phyloP scores from a whole-genome alignment of 805 yeast genomes.

The Dipodascus albidus region DNA sequence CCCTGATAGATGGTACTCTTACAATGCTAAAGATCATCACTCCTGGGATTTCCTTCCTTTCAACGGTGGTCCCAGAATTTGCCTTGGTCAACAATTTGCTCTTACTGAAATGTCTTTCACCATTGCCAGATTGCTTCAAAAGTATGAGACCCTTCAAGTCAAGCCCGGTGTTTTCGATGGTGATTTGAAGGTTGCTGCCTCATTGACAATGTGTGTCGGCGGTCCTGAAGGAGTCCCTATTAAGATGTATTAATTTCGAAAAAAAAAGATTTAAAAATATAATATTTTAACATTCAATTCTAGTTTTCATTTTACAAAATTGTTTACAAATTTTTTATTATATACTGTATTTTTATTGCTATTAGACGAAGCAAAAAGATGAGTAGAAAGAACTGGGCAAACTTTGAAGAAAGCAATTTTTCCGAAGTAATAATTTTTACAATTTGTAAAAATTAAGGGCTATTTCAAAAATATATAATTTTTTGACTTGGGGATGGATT shows the following conservation, averaged over 20 bases:
- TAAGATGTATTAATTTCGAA: neutral
- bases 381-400: too few relatives aligned
- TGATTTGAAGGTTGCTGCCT: neutral
- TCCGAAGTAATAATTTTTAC: too few relatives aligned
- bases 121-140: conserved; percentile 29
- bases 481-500: too few relatives aligned
- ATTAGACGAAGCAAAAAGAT: too few relatives aligned
- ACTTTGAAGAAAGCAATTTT: too few relatives aligned
- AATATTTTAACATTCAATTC: too few relatives aligned
- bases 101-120: conserved; percentile 35
- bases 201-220: neutral
- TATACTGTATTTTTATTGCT: too few relatives aligned
- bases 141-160: conserved; percentile 14
- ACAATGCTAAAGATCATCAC: conserved; percentile 19
- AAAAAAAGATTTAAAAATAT: neutral
- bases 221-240: neutral
- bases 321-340: too few relatives aligned
- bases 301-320: too few relatives aligned
- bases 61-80: conserved; percentile 40
- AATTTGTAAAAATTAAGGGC: too few relatives aligned
- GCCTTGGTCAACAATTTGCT: conserved; percentile 42
- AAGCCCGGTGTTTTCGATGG: neutral
- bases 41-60: conserved; percentile 37
- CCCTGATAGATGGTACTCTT: conserved; percentile 30
- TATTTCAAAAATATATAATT: too few relatives aligned